A percentile compares a stretch with the other conserved stretches of the same genome.
Conservation (phyloP, 2,329 filamentous ascomycete genomes). For the Colletotrichum paranaense region DNA sequence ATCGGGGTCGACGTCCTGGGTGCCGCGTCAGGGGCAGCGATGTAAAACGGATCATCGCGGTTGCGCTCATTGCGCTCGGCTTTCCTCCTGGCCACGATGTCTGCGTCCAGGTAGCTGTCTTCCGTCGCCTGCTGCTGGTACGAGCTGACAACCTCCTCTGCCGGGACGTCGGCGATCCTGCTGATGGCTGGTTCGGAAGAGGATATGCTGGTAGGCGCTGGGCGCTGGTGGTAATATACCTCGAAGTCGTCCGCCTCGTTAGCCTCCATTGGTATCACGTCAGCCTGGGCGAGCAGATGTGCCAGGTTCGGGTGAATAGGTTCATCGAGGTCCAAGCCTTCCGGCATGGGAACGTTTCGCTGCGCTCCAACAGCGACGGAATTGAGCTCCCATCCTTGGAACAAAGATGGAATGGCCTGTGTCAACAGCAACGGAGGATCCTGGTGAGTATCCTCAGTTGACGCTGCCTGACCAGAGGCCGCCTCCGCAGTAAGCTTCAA, state of each 20-base stretch:
- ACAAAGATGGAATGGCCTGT: slow-evolving; percentile 89
- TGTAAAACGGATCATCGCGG: slow-evolving; percentile 96
- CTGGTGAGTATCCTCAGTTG: slow-evolving; percentile 62
- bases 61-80: slow-evolving; percentile 85
- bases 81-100: slow-evolving; percentile 79
- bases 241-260: slow-evolving; percentile 76
- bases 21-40: slow-evolving; percentile 64
- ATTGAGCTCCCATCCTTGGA: slow-evolving; percentile 88
- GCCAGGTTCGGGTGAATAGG: slow-evolving; percentile 83
- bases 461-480: slow-evolving; percentile 72
- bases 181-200: slow-evolving; percentile 67
- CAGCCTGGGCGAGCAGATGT: slow-evolving; percentile 71
- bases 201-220: slow-evolving; percentile 61
- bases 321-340: slow-evolving; percentile 80
- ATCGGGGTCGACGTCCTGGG: slow-evolving; percentile 80
- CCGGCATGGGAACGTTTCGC: slow-evolving; percentile 83
- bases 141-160: slow-evolving; percentile 60
- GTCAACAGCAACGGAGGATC: slow-evolving; percentile 87
- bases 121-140: slow-evolving; percentile 72
- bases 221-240: slow-evolving; percentile 70
- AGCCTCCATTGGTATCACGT: slow-evolving; percentile 59
- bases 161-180: slow-evolving; percentile 57
- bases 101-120: slow-evolving; percentile 76
- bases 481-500: slow-evolving; percentile 90
- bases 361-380: slow-evolving; percentile 88